Evolutionary conservation across 805 yeast genomes (phyloP).

Genomic region (Wickerhamiella shivajii): DNA sequence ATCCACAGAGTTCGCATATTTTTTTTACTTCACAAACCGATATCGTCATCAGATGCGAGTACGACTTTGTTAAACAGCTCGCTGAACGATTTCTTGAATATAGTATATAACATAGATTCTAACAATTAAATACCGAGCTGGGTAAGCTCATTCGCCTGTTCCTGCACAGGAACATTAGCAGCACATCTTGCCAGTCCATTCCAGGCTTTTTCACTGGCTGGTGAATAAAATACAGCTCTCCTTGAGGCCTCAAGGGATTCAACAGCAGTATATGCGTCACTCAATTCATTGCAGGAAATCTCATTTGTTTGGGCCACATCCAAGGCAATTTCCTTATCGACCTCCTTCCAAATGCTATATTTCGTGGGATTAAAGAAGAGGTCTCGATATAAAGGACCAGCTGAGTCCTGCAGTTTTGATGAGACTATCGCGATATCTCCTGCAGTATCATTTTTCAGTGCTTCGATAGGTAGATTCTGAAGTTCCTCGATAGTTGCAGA

Average conservation of each 20-base stretch:
- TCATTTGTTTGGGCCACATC: conserved; percentile 38
- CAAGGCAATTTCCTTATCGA: conserved; percentile 42
- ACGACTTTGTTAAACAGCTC: too few species aligned
- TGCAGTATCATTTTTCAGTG: conserved; percentile 35
- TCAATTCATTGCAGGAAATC: conserved; percentile 36
- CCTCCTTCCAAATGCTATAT: conserved; percentile 50
- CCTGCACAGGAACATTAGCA: too few species aligned
- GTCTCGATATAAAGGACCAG: conserved; percentile 46
- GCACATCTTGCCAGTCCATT: conserved; percentile 3
- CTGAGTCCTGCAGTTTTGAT: conserved; percentile 12
- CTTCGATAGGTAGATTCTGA: conserved; percentile 32
- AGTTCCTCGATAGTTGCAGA: conserved; percentile 58
- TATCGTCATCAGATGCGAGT: too few species aligned
- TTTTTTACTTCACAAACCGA: conserved; percentile 6
- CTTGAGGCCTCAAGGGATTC: conserved; percentile 44
- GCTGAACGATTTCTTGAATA: too few species aligned
- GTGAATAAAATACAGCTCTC: conserved; percentile 51
- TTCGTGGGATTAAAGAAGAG: conserved; percentile 67
- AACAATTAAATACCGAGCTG: too few species aligned
- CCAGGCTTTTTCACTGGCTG: conserved; percentile 33
- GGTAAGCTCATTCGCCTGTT: too few species aligned
- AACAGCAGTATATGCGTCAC: conserved; percentile 34
- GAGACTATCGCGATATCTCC: conserved; percentile 35
- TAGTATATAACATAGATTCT: too few species aligned
- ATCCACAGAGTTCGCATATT: conserved; percentile 39